These are phyloP conservation scores for Solanum medicagineum DNA, from an alignment of 257 asterid genomes.

Conservation along the genomic window DNA sequence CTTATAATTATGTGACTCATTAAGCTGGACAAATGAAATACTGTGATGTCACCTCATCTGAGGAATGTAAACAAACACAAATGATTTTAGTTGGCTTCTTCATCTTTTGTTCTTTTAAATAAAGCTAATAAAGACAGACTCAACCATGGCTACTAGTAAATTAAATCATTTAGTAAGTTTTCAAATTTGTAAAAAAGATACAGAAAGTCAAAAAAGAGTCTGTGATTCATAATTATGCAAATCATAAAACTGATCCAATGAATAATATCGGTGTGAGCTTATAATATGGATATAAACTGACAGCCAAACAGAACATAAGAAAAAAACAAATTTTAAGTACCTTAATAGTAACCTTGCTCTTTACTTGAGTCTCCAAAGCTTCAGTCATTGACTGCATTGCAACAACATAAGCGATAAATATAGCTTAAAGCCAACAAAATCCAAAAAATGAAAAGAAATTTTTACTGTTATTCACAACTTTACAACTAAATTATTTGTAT, in stretches of 20 bases:
- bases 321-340: conserved; percentile 11
- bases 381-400: conserved; percentile 68
- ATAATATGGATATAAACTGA: background rate
- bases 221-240: background rate
- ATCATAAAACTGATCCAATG: background rate
- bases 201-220: background rate
- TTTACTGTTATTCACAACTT: background rate
- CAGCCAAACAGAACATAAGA: background rate
- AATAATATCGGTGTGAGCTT: background rate
- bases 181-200: background rate
- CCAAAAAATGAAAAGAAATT: background rate
- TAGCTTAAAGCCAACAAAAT: background rate
- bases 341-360: conserved; percentile 68
- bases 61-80: background rate
- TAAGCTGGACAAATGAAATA: background rate
- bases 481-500: background rate
- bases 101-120: background rate
- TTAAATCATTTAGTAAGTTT: background rate
- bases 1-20: background rate
- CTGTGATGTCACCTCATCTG: background rate
- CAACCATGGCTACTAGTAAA: background rate
- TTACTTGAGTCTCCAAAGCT: conserved; percentile 70
- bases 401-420: background rate
- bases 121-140: background rate
- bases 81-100: background rate